A percentile compares a stretch with the other conserved stretches of the same genome.
These are phyloP conservation scores for Penicillium rolfsii DNA, from an alignment of 2,329 filamentous ascomycete genomes.

Conservation along the genomic window DNA sequence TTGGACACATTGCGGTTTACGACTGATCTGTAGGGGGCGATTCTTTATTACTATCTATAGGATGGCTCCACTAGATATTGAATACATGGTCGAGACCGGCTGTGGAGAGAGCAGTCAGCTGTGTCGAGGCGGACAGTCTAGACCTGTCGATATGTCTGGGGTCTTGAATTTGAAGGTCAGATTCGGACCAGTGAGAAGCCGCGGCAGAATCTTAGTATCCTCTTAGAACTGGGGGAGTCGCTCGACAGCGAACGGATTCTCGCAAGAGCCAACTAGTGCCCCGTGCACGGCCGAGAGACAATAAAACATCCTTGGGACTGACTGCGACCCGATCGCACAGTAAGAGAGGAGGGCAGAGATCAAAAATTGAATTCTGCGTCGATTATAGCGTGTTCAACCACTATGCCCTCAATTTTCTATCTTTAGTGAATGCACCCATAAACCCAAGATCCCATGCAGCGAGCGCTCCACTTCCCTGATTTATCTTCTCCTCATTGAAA, in stretches of 20 bases:
- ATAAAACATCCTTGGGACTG: neutral
- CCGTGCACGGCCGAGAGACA: neutral
- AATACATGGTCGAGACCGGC: neutral
- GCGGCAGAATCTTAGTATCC: neutral
- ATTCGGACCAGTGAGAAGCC: neutral
- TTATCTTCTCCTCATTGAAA: neutral
- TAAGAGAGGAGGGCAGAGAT: neutral
- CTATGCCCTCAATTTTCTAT: neutral
- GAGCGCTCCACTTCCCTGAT: slow-evolving; percentile 9
- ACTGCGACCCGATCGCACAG: neutral
- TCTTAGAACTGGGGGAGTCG: neutral
- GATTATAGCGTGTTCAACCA: neutral
- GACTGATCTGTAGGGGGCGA: neutral
- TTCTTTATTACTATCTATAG: neutral
- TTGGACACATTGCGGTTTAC: neutral
- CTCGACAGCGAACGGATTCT: neutral
- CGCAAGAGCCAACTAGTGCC: neutral
- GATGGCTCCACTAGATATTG: neutral
- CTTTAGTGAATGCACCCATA: neutral
- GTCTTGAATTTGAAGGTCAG: neutral
- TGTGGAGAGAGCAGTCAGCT: neutral
- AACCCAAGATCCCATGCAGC: neutral
- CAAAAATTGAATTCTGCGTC: neutral
- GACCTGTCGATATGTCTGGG: neutral
- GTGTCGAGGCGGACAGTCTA: neutral